Evolutionary conservation across 352 stramenopile species (phyloP), one percentile per base, ranked within the genome.

Genomic region (Globisporangium cylindrosporum): DNA sequence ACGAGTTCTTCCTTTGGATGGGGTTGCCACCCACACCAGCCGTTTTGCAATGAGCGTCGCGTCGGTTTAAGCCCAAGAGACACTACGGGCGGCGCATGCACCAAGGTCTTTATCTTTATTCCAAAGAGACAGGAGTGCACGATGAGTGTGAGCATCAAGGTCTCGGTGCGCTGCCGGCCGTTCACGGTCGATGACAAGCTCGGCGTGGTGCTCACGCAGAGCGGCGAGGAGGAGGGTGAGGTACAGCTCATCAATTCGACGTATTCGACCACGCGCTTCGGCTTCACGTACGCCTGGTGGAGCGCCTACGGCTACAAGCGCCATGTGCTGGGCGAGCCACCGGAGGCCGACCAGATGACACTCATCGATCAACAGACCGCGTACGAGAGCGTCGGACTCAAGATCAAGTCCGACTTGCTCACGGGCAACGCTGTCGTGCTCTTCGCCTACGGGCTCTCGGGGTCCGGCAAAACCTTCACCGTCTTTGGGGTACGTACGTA

Each of bases 201-300:
- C 49, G 93, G 94, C 14, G 94, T 98, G 18, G 84, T 98, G 67
- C 80, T 98, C 73, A 88, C 82, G 43, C 92, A 98, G 71, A 94
- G 84, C 65, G 79, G 79, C 41, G 91, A 98, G n/a, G 93, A 98
- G 64, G 88, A 97, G 68, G 93, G 93, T 57, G 94, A 98, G 66
- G 89, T 98, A 68, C 87, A 98, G 69, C 80, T 97, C 27, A 92
- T 97, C 70, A 98, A 97, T 72, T 97, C 87, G 59, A 92, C 88
- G 55, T 98, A 98, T 73, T 97, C 89, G 36, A 98, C 91, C 34
- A 98, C 84, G 36, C 82, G 93, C 34, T 98, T 98, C 54, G 80
- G 81, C 27, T 98, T 98, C 67, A 97, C 84, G 64, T 98, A 97
- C 68, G 73, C 89, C 27, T 98, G 94, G 94, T 98, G 92, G 94